phyloP scores from a whole-genome alignment of 371 early-diverging fungal genomes.

The Saksenaea vasiformis region DNA sequence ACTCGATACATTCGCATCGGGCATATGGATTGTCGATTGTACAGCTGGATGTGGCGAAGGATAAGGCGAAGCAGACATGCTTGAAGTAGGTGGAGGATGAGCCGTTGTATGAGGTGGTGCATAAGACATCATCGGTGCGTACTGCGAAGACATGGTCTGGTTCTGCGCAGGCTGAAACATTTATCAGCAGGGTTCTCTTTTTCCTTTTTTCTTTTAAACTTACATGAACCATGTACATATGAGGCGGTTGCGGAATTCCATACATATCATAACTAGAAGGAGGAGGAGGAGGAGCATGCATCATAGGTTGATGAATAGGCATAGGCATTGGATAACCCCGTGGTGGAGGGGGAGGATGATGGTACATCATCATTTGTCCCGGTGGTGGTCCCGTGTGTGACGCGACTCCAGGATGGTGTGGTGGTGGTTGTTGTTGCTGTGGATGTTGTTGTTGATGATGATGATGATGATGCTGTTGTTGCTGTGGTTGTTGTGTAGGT shows the following conservation, averaged over 20 bases:
- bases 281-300: conserved; percentile 10
- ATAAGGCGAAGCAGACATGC: conserved; percentile 15
- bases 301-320: conserved; percentile 15
- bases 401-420: conserved; percentile 12
- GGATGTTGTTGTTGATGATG: conserved; percentile 22
- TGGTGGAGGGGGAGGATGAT: conserved; percentile 13
- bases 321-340: conserved; percentile 18
- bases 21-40: conserved; percentile 12
- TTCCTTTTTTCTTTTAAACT: conserved; percentile 3
- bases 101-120: conserved; percentile 8
- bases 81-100: conserved; percentile 19
- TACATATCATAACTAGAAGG: conserved; percentile 40
- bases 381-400: conserved; percentile 12
- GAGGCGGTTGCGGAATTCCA: conserved; percentile 31
- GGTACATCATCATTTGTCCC: conserved; percentile 22
- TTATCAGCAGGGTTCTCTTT: neutral
- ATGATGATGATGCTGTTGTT: conserved; percentile 26
- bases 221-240: conserved; percentile 43
- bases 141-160: neutral
- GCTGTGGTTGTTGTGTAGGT: conserved; percentile 10
- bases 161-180: conserved; percentile 8
- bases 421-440: conserved; percentile 13
- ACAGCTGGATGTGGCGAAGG: conserved; percentile 20
- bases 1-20: conserved; percentile 14
- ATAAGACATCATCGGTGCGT: conserved; percentile 1